Evolutionary conservation across 1,284 basidiomycete genomes (phyloP).

Genomic region (Rhodotorula sp.): DNA sequence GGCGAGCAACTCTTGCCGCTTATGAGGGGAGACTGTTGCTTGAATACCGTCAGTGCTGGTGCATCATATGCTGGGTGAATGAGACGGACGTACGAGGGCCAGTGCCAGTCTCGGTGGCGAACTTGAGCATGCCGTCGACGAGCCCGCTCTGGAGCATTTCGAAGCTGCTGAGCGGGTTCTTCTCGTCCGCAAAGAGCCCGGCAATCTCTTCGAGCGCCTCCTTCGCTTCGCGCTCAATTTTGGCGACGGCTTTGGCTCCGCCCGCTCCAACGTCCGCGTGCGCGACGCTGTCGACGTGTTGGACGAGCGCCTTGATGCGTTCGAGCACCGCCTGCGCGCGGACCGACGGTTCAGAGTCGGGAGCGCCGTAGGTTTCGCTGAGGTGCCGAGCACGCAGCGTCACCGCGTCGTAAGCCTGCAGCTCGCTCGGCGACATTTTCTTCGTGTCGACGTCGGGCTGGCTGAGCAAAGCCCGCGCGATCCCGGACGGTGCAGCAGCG

Average conservation of each 20-base stretch:
- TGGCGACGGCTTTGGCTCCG: constrained; percentile 10
- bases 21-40: constrained; percentile 22
- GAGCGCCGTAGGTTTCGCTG: constrained; percentile 68
- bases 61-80: no score
- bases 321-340: constrained; percentile 62
- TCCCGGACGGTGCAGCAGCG: background rate
- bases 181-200: constrained; percentile 69
- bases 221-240: constrained; percentile 23
- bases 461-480: background rate
- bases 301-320: constrained; percentile 44
- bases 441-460: constrained; percentile 5
- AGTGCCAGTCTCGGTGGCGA: constrained; percentile 68
- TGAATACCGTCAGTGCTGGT: background rate
- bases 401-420: constrained; percentile 73
- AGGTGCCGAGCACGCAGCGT: constrained; percentile 84
- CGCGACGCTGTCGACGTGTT: constrained; percentile 30
- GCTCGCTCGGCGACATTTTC: constrained; percentile 28
- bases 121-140: constrained; percentile 79
- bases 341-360: constrained; percentile 53
- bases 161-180: constrained; percentile 83
- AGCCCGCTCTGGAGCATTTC: constrained; percentile 92
- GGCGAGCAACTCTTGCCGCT: constrained; percentile 37
- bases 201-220: constrained; percentile 56
- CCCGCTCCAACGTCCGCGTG: background rate
- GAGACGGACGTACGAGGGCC: constrained; percentile 52